Base-by-base conservation (phyloP, 495 filamentous ascomycete genomes). In the Hyaloscypha variabilis region DNA sequence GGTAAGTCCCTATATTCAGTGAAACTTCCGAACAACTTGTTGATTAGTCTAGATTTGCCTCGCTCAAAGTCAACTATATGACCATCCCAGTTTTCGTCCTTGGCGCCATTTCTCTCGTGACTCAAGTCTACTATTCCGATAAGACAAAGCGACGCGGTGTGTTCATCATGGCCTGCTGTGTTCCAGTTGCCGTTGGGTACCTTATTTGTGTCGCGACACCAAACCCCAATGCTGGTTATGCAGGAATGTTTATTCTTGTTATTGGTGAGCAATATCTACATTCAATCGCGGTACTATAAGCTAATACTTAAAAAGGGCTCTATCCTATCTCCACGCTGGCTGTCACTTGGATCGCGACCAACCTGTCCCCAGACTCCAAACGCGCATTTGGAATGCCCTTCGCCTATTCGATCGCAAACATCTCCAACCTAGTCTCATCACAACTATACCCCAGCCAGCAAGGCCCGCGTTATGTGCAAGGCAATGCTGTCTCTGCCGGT, bases 121-220 rank as follows among this genome's bases (percentile, higher is more conserved):
- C 73, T 29, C 69, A 83, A 6, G 68, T 75, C 0, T 67, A 78
- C 4, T 71, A 83, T 75, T 78, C 70, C 14, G 76, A 78, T 59
- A 58, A 54, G 19, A 65, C 70, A 8, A 69, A 70, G 42, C 58
- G 66, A 13, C 62, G 75, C 10, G 74, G 70, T 8, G 13, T 50
- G 8, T 6, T 82, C 63, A 73, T 82, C 23, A 70, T 81, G 34
- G 55, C 69, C 1, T 71, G 73, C 19, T 79, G 78, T 53, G 53
- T 82, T 23, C 77, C 82, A 42, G 80, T 78, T 4, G 74, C 83
- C 3, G 59, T 82, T n/a, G 84, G 83, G 1, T 86, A 86, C 66
- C 75, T 83, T 46, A 67, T 86, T 50, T 28, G 23, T 49, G 60
- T 71, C 2, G 73, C 57, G 3, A 66, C 65, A 10, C 1, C 34